Conservation (phyloP, 2,329 filamentous ascomycete species). For the Sporothrix globosa region DNA sequence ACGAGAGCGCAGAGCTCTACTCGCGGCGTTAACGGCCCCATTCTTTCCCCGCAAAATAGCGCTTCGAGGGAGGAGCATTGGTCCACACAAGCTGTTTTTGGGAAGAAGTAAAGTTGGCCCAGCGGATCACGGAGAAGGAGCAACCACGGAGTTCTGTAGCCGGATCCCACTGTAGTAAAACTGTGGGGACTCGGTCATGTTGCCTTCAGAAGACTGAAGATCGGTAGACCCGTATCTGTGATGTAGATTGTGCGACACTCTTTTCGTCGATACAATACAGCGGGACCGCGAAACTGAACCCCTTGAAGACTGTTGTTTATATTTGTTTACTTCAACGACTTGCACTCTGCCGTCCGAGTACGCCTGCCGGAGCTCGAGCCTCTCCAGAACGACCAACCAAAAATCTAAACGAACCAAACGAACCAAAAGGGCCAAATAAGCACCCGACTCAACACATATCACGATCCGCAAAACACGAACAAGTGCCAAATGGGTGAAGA, state of each 20-base stretch:
- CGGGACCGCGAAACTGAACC: background rate
- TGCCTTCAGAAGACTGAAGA: background rate
- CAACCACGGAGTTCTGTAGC: background rate
- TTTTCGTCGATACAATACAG: background rate
- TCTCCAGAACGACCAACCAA: background rate
- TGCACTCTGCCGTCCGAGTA: background rate
- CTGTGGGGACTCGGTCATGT: background rate
- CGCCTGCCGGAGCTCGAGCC: background rate
- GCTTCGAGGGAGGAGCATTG: background rate
- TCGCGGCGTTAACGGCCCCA: too few species aligned
- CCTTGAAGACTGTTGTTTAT: background rate
- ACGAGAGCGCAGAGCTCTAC: too few species aligned
- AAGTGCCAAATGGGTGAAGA: background rate
- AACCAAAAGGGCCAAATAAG: background rate
- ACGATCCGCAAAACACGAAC: background rate
- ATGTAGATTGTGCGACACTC: background rate
- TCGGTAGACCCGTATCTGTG: background rate
- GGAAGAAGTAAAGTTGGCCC: background rate
- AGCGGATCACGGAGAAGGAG: constrained; percentile 3
- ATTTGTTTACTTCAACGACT: background rate
- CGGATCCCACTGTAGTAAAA: background rate
- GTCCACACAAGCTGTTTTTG: constrained; percentile 3
- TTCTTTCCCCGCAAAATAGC: constrained; percentile 2
- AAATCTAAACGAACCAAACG: background rate
- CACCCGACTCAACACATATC: background rate